These are phyloP conservation scores for Puccinia brachypodii DNA, from an alignment of 1,284 basidiomycete species.

Conservation along the genomic window DNA sequence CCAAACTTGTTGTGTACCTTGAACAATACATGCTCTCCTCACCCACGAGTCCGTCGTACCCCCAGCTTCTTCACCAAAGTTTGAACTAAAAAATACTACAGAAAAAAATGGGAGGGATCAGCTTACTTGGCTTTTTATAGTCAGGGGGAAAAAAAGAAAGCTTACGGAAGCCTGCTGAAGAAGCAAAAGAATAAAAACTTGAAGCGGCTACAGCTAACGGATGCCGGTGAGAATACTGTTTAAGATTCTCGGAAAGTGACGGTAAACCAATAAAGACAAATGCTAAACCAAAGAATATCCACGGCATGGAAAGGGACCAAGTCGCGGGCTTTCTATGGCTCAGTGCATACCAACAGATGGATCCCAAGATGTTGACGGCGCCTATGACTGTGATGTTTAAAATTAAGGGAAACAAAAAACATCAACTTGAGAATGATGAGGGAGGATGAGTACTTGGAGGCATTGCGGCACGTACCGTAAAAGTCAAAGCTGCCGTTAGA, in stretches of 20 bases:
- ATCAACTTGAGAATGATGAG: background rate
- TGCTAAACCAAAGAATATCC: slow-evolving; percentile 81
- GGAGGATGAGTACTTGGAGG: background rate
- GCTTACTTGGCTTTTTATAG: background rate
- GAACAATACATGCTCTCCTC: slow-evolving; percentile 80
- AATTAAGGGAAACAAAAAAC: background rate
- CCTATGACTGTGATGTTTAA: slow-evolving; percentile 63
- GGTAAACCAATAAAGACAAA: slow-evolving; percentile 87
- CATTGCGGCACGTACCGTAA: slow-evolving; percentile 61
- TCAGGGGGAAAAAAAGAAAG: background rate
- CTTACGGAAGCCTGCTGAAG: slow-evolving; percentile 72
- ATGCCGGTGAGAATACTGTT: slow-evolving; percentile 60
- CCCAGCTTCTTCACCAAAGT: slow-evolving; percentile 92
- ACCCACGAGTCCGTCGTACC: slow-evolving; percentile 90
- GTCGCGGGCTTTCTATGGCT: slow-evolving; percentile 84
- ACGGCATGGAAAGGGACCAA: slow-evolving; percentile 78
- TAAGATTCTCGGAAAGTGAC: slow-evolving; percentile 63
- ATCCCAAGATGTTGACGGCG: slow-evolving; percentile 76
- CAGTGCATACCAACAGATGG: slow-evolving; percentile 79
- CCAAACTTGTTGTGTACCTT: slow-evolving; percentile 59
- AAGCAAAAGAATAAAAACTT: slow-evolving; percentile 83
- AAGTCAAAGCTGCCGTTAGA: slow-evolving; percentile 75
- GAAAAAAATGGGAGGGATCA: background rate
- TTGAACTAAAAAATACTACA: slow-evolving; percentile 77
- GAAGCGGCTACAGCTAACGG: slow-evolving; percentile 69